phyloP scores from a whole-genome alignment of 345 rosid species.

The Triadica sebifera region DNA sequence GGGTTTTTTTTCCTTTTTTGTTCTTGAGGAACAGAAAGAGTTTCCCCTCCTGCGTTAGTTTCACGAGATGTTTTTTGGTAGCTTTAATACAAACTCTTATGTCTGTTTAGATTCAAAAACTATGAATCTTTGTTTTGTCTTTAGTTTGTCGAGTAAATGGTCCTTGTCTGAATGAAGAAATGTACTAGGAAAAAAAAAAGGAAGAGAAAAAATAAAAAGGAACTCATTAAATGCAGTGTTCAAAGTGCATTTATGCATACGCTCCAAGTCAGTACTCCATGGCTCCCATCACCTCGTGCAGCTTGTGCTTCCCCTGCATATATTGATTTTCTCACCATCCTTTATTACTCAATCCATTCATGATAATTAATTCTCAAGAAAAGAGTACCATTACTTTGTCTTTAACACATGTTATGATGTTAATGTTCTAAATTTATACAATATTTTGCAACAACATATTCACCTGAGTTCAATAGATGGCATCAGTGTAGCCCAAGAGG shows the following conservation, averaged over 20 bases:
- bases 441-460: no score
- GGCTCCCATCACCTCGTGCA: constrained; percentile 18
- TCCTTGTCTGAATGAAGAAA: background rate
- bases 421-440: no score
- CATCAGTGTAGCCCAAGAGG: no score
- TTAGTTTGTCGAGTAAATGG: background rate
- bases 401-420: no score
- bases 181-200: background rate
- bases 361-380: background rate
- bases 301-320: background rate
- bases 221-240: constrained; percentile 12
- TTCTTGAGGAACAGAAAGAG: constrained; percentile 22
- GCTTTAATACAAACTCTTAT: constrained; percentile 36
- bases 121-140: constrained; percentile 15
- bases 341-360: background rate
- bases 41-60: background rate
- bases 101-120: background rate
- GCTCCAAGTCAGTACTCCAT: constrained; percentile 8
- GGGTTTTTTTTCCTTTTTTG: constrained; percentile 8
- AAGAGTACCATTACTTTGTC: background rate
- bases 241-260: constrained; percentile 16
- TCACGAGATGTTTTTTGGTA: constrained; percentile 63
- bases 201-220: background rate
- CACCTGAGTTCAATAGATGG: no score
- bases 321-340: constrained; percentile 5